Conservation (phyloP, 768 basidiomycete genomes). For the Rickenella mellea region DNA sequence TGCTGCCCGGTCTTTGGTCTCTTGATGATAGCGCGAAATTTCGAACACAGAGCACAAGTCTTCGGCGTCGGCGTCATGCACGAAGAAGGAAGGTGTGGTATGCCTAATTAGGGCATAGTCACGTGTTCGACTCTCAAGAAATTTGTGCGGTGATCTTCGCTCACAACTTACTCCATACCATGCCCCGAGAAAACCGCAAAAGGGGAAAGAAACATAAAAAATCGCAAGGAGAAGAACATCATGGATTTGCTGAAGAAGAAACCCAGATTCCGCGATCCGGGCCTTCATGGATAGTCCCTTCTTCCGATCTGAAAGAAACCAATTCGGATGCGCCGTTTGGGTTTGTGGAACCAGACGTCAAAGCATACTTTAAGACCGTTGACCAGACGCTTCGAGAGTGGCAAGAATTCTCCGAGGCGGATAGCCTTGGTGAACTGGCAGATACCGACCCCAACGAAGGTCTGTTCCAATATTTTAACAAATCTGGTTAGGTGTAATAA, state of each 20-base stretch:
- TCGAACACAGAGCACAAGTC: constrained; percentile 67
- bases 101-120: neutral
- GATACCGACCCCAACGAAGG: constrained; percentile 67
- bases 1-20: constrained; percentile 96
- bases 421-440: constrained; percentile 32
- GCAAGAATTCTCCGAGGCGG: constrained; percentile 47
- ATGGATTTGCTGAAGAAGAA: constrained; percentile 15
- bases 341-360: constrained; percentile 79
- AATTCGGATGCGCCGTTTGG: constrained; percentile 79
- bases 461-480: constrained; percentile 17
- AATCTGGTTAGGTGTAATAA: neutral
- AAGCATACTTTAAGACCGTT: constrained; percentile 87
- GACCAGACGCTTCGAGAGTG: constrained; percentile 83
- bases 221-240: constrained; percentile 17
- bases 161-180: too few relatives aligned
- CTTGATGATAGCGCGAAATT: constrained; percentile 77
- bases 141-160: too few relatives aligned
- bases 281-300: constrained; percentile 65
- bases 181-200: constrained; percentile 72
- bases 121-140: too few relatives aligned
- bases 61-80: constrained; percentile 45
- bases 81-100: neutral
- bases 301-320: constrained; percentile 24
- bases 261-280: constrained; percentile 18
- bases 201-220: constrained; percentile 71